Evolutionary conservation across 768 basidiomycete genomes (phyloP).

Genomic region (Lyophyllum decastes): DNA sequence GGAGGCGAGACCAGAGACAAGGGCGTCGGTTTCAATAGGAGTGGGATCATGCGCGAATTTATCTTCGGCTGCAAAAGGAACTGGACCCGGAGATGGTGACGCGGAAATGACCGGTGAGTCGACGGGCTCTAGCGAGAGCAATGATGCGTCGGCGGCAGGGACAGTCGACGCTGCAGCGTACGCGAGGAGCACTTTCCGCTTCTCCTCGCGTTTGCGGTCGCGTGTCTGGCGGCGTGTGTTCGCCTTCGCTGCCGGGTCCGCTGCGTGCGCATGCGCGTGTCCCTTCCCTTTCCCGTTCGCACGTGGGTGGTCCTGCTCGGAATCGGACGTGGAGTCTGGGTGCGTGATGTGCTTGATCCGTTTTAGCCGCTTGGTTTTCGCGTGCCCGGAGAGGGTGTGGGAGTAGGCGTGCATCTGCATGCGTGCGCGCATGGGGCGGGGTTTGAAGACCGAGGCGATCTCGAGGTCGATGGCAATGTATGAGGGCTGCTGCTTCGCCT

Average conservation of each 20-base stretch:
- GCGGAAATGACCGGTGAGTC: background rate
- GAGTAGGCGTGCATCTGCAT: conserved; percentile 28
- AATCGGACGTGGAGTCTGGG: conserved; percentile 17
- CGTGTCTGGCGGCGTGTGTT: conserved; percentile 44
- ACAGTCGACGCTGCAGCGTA: conserved; percentile 6
- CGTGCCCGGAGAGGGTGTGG: conserved; percentile 24
- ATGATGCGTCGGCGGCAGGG: too few relatives aligned
- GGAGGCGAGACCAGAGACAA: conserved; percentile 18
- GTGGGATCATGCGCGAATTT: background rate
- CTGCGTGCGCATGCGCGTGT: conserved; percentile 3
- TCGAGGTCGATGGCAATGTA: conserved; percentile 58
- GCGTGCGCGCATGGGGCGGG: conserved; percentile 57
- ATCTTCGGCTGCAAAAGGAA: background rate
- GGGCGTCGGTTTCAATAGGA: background rate
- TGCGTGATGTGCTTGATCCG: conserved; percentile 35
- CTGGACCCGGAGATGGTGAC: background rate
- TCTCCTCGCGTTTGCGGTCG: conserved; percentile 55
- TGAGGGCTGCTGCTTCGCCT: conserved; percentile 15
- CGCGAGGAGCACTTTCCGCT: conserved; percentile 34
- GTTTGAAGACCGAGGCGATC: conserved; percentile 74
- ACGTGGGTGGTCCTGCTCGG: background rate
- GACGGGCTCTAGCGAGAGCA: background rate
- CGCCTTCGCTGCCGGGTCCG: conserved; percentile 25
- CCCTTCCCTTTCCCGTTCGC: background rate
- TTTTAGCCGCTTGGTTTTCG: conserved; percentile 40